Percentiles rank a stretch among this genome's conserved stretches.
Conservation (phyloP, 768 basidiomycete genomes). For the Postia placenta region DNA sequence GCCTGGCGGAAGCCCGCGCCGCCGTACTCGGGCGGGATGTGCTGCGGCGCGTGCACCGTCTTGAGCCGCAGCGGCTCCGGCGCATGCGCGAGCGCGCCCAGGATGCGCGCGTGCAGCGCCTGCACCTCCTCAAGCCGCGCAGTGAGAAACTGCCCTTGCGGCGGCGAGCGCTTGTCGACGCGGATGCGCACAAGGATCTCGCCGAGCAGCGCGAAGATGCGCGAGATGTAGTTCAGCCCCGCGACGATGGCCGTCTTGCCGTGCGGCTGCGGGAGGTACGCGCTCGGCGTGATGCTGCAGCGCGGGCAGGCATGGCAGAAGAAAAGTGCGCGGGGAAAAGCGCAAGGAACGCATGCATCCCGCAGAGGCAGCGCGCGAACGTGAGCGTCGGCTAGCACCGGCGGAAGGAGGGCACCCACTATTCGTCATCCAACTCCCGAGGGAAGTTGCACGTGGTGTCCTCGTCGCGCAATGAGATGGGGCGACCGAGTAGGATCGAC, state of each 20-base stretch:
- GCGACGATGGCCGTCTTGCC: conserved; percentile 81
- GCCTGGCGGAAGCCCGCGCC: conserved; percentile 74
- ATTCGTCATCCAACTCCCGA: conserved; percentile 84
- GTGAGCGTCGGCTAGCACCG: conserved; percentile 1
- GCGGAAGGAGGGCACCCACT: conserved; percentile 43
- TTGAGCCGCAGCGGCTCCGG: conserved; percentile 75
- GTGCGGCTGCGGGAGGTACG: conserved; percentile 82
- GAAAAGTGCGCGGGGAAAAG: conserved; percentile 4
- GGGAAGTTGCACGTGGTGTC: conserved; percentile 82
- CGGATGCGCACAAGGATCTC: conserved; percentile 85
- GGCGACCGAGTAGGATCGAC: conserved; percentile 78
- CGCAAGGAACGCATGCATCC: neutral
- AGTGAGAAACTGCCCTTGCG: conserved; percentile 80
- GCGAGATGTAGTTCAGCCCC: conserved; percentile 81
- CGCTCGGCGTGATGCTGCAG: conserved; percentile 71
- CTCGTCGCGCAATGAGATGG: conserved; percentile 83
- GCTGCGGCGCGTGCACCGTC: conserved; percentile 40
- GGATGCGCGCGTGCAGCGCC: conserved; percentile 70
- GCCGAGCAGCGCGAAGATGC: conserved; percentile 80
- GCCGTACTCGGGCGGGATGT: conserved; percentile 53
- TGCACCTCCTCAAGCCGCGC: conserved; percentile 81
- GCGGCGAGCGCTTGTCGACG: conserved; percentile 81
- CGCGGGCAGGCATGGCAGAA: too few species aligned
- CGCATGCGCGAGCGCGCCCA: conserved; percentile 66
- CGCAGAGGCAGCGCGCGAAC: neutral